Evolutionary conservation across 441 rosid genomes (phyloP), one percentile per base, ranked within the genome.

Genomic region (Erodium texanum): DNA sequence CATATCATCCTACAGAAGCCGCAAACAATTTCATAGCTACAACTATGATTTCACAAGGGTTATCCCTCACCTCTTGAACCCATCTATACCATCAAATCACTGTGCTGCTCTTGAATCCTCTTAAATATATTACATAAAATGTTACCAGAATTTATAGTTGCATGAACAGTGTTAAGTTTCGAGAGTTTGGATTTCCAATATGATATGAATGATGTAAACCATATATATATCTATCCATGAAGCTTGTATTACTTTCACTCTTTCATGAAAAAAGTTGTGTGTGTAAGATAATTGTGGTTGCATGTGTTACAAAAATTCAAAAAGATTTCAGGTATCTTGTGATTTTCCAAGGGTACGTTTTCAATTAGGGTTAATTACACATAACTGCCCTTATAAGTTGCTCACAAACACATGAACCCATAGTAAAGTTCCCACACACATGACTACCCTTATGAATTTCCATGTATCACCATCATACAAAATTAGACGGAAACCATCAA

Each of bases 1-100:
- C 93, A 68, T 92, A 92, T 78, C 97, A 92, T 81, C 92, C 97
- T 66, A 78, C 98, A 20, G 93, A 95, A 87, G 89, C 96, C n/a
- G 87, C 94, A 63, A 89, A 95, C 82, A 76, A 80, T 79, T 79
- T 81, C 70, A 66, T 92, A 78, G 96, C 95, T 68, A 86, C 82
- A 32, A 69, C 76, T 74, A 84, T 95, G 74, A 80, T 92, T 67
- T 73, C 77, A 67, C 92, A 92, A 62, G 99, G 99, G 71, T 64
- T 88, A 36, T 75, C 82, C 71, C 97, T 92, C 70, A 83, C 90
- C 73, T 83, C 92, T 74, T 93, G 77, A 92, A 74, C 64, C 79
- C 38, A 74, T 66, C 79, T 29, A 71, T 65, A 52, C 54, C 45
- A 34, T 45, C 64, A 36, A 18, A 36, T 68, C 62, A 45, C 66